Evolutionary conservation across 805 yeast genomes (phyloP).

Genomic region (Lipomyces kockii): DNA sequence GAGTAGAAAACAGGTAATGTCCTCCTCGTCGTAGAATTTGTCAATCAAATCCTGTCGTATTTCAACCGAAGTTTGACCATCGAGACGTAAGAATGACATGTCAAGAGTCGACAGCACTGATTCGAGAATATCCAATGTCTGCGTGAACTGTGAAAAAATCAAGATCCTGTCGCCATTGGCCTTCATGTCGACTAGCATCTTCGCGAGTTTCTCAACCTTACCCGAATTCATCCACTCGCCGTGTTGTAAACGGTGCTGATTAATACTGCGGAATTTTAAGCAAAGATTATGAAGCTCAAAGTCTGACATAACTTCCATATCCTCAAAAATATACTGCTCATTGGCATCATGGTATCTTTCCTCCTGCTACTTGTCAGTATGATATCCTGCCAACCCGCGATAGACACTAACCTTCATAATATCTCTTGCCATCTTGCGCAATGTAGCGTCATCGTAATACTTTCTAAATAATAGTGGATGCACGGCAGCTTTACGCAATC

Average conservation of each 20-base stretch:
- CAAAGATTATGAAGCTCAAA: slow-evolving; percentile 81
- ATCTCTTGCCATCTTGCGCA: slow-evolving; percentile 71
- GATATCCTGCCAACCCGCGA: no score
- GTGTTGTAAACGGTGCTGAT: slow-evolving; percentile 57
- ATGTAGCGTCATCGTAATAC: slow-evolving; percentile 58
- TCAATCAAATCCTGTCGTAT: slow-evolving; percentile 91
- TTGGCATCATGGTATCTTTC: slow-evolving; percentile 80
- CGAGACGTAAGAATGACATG: slow-evolving; percentile 79
- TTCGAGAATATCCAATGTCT: slow-evolving; percentile 86
- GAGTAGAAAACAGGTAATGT: slow-evolving; percentile 82
- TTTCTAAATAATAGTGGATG: slow-evolving; percentile 87
- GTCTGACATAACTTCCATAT: slow-evolving; percentile 94
- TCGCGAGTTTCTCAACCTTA: slow-evolving; percentile 63
- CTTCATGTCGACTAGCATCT: slow-evolving; percentile 62
- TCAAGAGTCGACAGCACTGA: slow-evolving; percentile 64
- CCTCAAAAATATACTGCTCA: slow-evolving; percentile 77
- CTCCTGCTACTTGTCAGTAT: slow-evolving; percentile 48
- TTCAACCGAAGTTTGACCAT: slow-evolving; percentile 93
- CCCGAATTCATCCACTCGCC: slow-evolving; percentile 65
- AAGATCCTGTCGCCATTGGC: slow-evolving; percentile 67
- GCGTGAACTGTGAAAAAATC: slow-evolving; percentile 90
- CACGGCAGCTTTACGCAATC: slow-evolving; percentile 85
- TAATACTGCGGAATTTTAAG: slow-evolving; percentile 69
- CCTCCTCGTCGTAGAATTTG: slow-evolving; percentile 77
- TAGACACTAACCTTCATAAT: slow-evolving; percentile 58